Base-by-base conservation (phyloP, 805 yeast species). In the Lachancea nothofagi region DNA sequence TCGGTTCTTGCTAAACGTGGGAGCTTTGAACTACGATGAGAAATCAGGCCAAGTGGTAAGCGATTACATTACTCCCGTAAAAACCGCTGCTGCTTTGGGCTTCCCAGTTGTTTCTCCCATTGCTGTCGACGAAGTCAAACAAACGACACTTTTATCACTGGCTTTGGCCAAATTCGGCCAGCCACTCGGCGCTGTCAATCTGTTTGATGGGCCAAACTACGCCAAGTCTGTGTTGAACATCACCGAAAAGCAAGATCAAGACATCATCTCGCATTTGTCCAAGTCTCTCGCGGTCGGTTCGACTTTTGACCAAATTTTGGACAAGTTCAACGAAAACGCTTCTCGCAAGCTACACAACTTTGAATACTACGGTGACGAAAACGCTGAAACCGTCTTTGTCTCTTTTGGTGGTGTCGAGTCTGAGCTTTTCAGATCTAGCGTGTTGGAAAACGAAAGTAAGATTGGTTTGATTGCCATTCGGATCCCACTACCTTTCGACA, bases 401-500 rank as follows among this genome's bases (percentile, higher is more conserved):
- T 70, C 80, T n/a, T 78, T 83, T 48, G 95, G 96, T 18, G 70
- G 93, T 29, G 62, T 72, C 30, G 88, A 83, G 57, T 66, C 82
- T 13, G 67, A 77, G 40, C 63, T 76, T 41, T 70, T 84, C 29
- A 51, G 73, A 34, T 61, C 65, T 20, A 68, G 72, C 21, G 65
- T 80, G 33, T 48, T 57, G 24, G 55, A 57, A 15, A 42, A 57
- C 3, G 59, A 61, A 36, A 46, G 57, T 13, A 61, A 67, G n/a
- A 72, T 77, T 37, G 95, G 88, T 47, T 75, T 81, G 36, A 61
- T 89, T 41, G 72, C 80, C 40, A 74, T 80, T 36, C 76, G 96
- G 63, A 76, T 85, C 31, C 90, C 94, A 40, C 65, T 80, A 38
- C 96, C 96, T 9, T 87, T 88, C 63, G 77, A 80, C 50, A 69